Evolutionary conservation across 768 basidiomycete species (phyloP).

Genomic region (Auricularia auricula-judae): DNA sequence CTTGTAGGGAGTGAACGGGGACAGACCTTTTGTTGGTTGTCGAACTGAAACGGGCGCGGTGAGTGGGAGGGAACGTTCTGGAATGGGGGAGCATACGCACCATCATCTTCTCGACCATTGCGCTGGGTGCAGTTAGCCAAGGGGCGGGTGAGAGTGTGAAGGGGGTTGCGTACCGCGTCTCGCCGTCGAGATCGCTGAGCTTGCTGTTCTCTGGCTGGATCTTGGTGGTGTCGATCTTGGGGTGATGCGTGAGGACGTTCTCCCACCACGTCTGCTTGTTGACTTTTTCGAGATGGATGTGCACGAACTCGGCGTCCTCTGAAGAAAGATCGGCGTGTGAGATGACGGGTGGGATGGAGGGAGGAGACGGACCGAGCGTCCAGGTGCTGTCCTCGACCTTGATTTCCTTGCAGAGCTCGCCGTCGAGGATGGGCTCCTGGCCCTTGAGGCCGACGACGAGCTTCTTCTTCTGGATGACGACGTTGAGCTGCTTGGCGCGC

Average conservation of each 20-base stretch:
- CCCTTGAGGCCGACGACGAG: slow-evolving; percentile 80
- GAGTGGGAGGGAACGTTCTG: not conserved
- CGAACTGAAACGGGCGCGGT: slow-evolving; percentile 17
- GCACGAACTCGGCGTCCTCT: slow-evolving; percentile 71
- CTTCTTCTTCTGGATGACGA: slow-evolving; percentile 72
- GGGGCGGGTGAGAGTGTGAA: not conserved
- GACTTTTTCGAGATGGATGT: slow-evolving; percentile 76
- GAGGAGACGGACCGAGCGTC: slow-evolving; percentile 62
- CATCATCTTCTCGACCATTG: slow-evolving; percentile 99
- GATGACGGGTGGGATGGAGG: slow-evolving; percentile 4
- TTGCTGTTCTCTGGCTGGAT: slow-evolving; percentile 94
- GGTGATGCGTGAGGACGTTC: slow-evolving; percentile 88
- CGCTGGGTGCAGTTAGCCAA: slow-evolving; percentile 33
- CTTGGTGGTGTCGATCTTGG: slow-evolving; percentile 93
- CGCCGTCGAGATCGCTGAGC: slow-evolving; percentile 89
- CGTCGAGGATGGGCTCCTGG: slow-evolving; percentile 74
- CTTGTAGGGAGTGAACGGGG: not conserved
- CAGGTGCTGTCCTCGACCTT: slow-evolving; percentile 96
- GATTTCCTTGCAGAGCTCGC: slow-evolving; percentile 86
- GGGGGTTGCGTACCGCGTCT: slow-evolving; percentile 58
- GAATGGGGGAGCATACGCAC: slow-evolving; percentile 35
- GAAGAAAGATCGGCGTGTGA: slow-evolving; percentile 7
- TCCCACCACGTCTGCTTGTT: slow-evolving; percentile 96
- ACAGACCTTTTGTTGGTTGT: slow-evolving; percentile 28
- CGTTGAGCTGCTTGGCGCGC: slow-evolving; percentile 58